These are phyloP conservation scores for Lodderomyces margitis DNA, from an alignment of 1,139 yeast species.

Conservation along the genomic window DNA sequence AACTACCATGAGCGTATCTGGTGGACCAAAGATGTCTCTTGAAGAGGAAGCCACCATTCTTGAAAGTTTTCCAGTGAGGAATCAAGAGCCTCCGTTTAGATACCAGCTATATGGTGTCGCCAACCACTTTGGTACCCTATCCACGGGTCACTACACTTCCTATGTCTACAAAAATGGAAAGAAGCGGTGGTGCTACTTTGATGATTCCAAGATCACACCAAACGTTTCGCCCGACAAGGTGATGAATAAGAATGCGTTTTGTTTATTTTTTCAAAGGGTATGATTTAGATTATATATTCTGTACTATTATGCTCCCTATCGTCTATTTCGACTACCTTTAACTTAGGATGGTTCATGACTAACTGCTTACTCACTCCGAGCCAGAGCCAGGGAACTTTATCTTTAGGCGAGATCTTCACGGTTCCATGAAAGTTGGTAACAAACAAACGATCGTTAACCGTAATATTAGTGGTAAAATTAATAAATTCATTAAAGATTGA, in stretches of 20 bases:
- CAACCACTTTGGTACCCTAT: conserved; percentile 78
- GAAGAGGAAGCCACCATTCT: conserved; percentile 38
- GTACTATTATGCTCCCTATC: conserved; percentile 2
- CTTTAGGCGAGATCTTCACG: conserved; percentile 47
- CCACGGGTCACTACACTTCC: conserved; percentile 92
- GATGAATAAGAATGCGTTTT: conserved; percentile 67
- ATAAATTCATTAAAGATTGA: conserved; percentile 85
- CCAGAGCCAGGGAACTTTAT: conserved; percentile 74
- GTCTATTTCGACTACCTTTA: conserved; percentile 32
- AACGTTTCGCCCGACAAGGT: conserved; percentile 45
- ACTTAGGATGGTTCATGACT: conserved; percentile 43
- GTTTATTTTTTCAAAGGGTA: conserved; percentile 59
- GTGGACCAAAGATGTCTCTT: conserved; percentile 18
- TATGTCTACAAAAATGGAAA: conserved; percentile 60
- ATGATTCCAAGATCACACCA: conserved; percentile 59
- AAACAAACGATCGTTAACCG: conserved; percentile 77
- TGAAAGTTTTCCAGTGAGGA: conserved; percentile 60
- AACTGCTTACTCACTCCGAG: conserved; percentile 63
- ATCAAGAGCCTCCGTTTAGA: conserved; percentile 76
- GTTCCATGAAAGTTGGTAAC: conserved; percentile 78
- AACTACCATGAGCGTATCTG: conserved; percentile 24
- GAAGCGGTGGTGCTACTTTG: conserved; percentile 73
- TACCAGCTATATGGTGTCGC: conserved; percentile 83
- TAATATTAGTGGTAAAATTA: conserved; percentile 73
- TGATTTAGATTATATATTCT: conserved; percentile 12